Evolutionary conservation across 768 basidiomycete genomes (phyloP), one percentile per base, ranked within the genome.

Genomic region (Dentipellis fragilis): DNA sequence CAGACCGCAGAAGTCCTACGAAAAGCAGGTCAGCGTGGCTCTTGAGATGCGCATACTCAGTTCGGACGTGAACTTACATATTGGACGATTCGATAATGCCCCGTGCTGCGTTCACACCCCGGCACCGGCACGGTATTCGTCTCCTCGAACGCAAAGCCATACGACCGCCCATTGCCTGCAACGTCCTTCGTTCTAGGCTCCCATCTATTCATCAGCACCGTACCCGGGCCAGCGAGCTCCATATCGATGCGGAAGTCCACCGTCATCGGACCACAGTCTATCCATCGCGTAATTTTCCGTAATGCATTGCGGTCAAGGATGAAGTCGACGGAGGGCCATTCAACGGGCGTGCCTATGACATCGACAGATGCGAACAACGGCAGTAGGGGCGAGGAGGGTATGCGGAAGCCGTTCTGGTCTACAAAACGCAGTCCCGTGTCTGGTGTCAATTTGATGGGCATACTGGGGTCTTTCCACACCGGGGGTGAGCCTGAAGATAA

Each of bases 91-190:
- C 49, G 17, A 39, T 4, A n/a, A 49, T 10, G 19, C 5, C 21
- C 7, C 23, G 6, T 65, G 84, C 84, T 57, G 84, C 83, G 57
- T 68, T 72, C 14, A 57, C 83, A 81, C 40, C 76, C 78, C 4
- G 65, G 60, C 1, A 75, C 77, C 17, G 69, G 63, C 17, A 56
- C 66, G 0, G 85, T 84, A 3, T 76, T 73, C 0, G 75, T 77
- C 57, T 72, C 75, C 61, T 86, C 80, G 61, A 86, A 91, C 55
- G 78, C 81, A 49, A 77, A 70, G 0, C 85, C 86, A 65, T 72
- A 89, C 0, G 67, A 69, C 1, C 72, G 73, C 14, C 75, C 59
- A 5, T 54, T 45, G 17, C 42, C 42, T 19, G 42, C 59, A 54
- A 16, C 59, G 21, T 49, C 48, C 22, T 23, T 69, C 60, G 3